Base-by-base conservation (phyloP, 1,284 basidiomycete species). In the Apiotrichum laibachii region DNA sequence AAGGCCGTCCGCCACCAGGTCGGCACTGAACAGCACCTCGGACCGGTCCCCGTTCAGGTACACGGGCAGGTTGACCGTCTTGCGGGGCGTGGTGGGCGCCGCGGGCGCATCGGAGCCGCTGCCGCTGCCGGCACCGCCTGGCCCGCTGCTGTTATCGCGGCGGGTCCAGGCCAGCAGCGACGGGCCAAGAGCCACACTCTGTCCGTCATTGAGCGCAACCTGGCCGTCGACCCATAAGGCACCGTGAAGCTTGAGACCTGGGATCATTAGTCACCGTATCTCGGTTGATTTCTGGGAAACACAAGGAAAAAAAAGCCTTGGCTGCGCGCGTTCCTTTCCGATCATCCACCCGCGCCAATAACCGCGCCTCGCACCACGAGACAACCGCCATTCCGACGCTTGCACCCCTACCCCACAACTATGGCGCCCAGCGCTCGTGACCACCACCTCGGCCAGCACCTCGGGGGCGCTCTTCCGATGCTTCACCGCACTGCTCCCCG, bases 1-100 rank as follows among this genome's bases (percentile, higher is more conserved):
- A 11, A 49, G 50, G 18, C 66, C 56, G 11, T 66, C 64, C 11
- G 67, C 60, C 35, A 63, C 62, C 33, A 78, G 53, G 64, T 76
- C 71, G 31, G 74, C 69, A 0, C 88, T 90, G 80, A 96, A 96
- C 67, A 97, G 79, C 46, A 94, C 88, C 70, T 92, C 89, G 70
- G 86, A 89, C 44, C 93, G 85, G 75, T 96, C 93, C 62, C 84
- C 83, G 77, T 97, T 95, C 72, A 96, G 83, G 76, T 96, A 97
- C 40, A 97, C 89, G 0, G 93, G 92, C 22, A 97, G 78, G 67
- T 88, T 90, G 71, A 92, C 88, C 54, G 80, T 31, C 26, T 31
- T 31, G 26, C 26, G 26, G 26, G 26, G 26, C 26, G 26, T 31
- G 26, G 26, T 31, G 26, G 26, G 26, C 26, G 26, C 26, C 26